Base-by-base conservation (phyloP, 2,329 filamentous ascomycete species). In the Torrubiellomyces zombiae region DNA sequence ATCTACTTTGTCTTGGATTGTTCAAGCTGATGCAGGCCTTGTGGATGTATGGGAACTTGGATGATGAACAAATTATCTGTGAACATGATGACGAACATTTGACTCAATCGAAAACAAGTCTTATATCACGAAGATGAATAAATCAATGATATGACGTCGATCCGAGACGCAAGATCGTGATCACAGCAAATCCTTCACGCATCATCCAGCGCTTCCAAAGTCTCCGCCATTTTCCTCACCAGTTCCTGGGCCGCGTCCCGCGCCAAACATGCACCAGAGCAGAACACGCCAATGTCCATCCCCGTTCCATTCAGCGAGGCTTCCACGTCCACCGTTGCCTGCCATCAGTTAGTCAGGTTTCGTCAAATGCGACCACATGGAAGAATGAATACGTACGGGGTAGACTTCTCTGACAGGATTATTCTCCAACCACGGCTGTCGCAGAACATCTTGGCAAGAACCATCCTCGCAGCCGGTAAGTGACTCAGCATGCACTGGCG, bases 201-300 rank as follows among this genome's bases (percentile, higher is more conserved):
- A 25, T 21, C 18, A 21, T 13, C 5, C 10, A 8, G 12, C 10
- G 21, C 13, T 15, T 30, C 12, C 20, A 49, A 30, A 14, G 27
- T 25, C 2, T 26, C 23, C 7, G 35, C 32, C n/a, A 51, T 42
- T 6, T 34, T 25, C 3, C 29, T 32, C 10, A 48, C 33, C n/a
- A 53, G 18, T 2, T 14, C 11, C 1, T 25, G 24, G 2, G 49
- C 48, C 15, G 34, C 38, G 3, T 40, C 33, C 2, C 30, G 22
- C 2, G 41, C 44, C 11, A 51, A 24, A 4, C 38, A 30, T 15
- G 35, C 28, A 5, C 26, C 24, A 5, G 50, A 47, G 4, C 50
- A 54, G 31, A 59, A 59, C 3, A 56, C 38, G 5, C 55, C 55
- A 24, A 59, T 44, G 16, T 53, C 50, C 20, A 59, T 30, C 1